Evolutionary conservation across 352 stramenopile species (phyloP).

Genomic region (Elongisporangium anandrum): DNA sequence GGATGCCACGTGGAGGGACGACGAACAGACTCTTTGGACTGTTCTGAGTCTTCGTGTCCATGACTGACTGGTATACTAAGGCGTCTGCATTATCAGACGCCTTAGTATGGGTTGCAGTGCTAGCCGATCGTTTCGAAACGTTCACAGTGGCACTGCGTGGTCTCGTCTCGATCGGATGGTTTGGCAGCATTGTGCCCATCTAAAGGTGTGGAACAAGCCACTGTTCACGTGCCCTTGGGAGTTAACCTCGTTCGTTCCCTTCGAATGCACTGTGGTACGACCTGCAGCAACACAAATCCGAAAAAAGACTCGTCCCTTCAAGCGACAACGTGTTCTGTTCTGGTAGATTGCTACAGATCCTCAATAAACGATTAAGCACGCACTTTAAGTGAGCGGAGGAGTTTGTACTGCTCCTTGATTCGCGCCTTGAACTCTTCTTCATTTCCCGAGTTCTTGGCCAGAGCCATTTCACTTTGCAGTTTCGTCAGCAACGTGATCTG

Average conservation of each 20-base stretch:
- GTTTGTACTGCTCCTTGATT: constrained; percentile 57
- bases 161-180: background rate
- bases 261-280: background rate
- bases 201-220: background rate
- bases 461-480: constrained; percentile 43
- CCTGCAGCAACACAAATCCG: background rate
- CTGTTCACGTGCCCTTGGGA: background rate
- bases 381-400: constrained; percentile 46
- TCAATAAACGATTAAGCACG: constrained; percentile 7
- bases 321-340: background rate
- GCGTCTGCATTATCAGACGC: no score
- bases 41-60: background rate
- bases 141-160: background rate
- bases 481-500: constrained; percentile 52
- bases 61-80: background rate
- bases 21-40: no score
- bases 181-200: background rate
- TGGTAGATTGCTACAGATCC: background rate
- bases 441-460: constrained; percentile 35
- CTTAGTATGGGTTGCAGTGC: background rate
- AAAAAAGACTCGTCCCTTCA: background rate
- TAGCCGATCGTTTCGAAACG: background rate
- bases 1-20: background rate
- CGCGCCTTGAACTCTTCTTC: constrained; percentile 43
- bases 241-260: background rate